These are phyloP conservation scores for Myxozyma lipomycoides DNA, from an alignment of 805 yeast genomes.

Conservation along the genomic window DNA sequence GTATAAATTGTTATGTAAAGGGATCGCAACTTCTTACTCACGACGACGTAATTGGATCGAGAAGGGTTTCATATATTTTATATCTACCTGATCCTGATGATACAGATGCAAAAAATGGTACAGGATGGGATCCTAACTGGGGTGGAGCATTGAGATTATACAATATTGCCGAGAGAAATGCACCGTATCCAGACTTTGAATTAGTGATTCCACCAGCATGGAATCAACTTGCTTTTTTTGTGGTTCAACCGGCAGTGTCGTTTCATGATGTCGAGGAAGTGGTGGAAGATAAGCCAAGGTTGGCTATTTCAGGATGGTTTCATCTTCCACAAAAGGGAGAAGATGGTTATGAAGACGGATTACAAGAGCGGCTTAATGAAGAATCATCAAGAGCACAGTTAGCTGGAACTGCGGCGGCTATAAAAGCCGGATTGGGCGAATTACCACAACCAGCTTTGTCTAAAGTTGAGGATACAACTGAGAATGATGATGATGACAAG, in stretches of 20 bases:
- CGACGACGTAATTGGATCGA: slow-evolving; percentile 95
- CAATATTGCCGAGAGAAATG: slow-evolving; percentile 82
- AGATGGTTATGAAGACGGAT: slow-evolving; percentile 76
- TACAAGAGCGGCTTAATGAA: slow-evolving; percentile 49
- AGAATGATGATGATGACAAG: slow-evolving; percentile 26
- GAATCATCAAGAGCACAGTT: slow-evolving; percentile 34
- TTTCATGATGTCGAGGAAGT: slow-evolving; percentile 99
- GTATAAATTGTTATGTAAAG: slow-evolving; percentile 82
- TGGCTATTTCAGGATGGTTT: slow-evolving; percentile 98
- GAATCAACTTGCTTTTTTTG: slow-evolving; percentile 93
- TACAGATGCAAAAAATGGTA: slow-evolving; percentile 7
- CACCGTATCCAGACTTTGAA: slow-evolving; percentile 74
- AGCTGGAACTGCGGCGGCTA: slow-evolving; percentile 68
- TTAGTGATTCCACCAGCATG: slow-evolving; percentile 81
- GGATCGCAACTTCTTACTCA: slow-evolving; percentile 94
- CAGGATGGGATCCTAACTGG: slow-evolving; percentile 77
- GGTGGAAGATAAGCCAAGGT: slow-evolving; percentile 79
- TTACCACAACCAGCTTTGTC: slow-evolving; percentile 50
- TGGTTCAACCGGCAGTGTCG: slow-evolving; percentile 91
- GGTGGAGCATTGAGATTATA: slow-evolving; percentile 90
- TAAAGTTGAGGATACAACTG: slow-evolving; percentile 7
- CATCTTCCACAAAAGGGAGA: slow-evolving; percentile 96
- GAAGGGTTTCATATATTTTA: slow-evolving; percentile 87
- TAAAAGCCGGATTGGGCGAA: slow-evolving; percentile 44
- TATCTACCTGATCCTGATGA: slow-evolving; percentile 91